A percentile compares a stretch with the other conserved stretches of the same genome.
phyloP scores from a whole-genome alignment of 2,329 filamentous ascomycete genomes.

The Aureobasidium namibiae region DNA sequence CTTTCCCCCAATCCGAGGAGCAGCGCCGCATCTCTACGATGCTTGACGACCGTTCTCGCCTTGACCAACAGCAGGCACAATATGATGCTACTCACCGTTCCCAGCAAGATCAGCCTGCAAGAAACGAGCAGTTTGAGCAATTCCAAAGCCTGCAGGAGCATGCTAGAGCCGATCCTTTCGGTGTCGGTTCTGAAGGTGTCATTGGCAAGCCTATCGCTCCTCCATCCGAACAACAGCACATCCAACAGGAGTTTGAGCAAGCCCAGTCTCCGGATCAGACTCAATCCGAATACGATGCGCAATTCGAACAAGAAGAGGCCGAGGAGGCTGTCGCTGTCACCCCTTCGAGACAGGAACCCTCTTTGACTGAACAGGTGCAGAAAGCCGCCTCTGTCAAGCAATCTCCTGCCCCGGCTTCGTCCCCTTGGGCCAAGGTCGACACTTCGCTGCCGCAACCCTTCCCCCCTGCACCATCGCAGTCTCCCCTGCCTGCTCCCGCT shows the following conservation, averaged over 20 bases:
- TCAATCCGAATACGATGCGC: constrained; percentile 6
- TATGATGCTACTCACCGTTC: constrained; percentile 38
- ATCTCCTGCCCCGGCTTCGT: constrained; percentile 42
- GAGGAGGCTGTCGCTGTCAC: constrained; percentile 14
- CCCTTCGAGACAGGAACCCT: constrained; percentile 41
- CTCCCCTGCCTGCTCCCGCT: constrained; percentile 78
- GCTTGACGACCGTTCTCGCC: constrained; percentile 52
- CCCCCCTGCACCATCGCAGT: constrained; percentile 65
- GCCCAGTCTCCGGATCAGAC: not conserved
- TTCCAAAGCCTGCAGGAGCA: constrained; percentile 67
- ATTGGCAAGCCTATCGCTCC: constrained; percentile 24
- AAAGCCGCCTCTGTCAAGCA: constrained; percentile 59
- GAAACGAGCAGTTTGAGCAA: constrained; percentile 65
- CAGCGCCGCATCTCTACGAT: constrained; percentile 51
- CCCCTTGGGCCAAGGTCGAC: constrained; percentile 53
- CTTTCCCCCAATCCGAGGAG: constrained; percentile 35
- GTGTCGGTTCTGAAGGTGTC: constrained; percentile 25
- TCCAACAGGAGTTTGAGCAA: constrained; percentile 20
- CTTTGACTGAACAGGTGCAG: constrained; percentile 76
- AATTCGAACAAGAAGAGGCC: constrained; percentile 20
- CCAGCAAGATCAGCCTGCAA: constrained; percentile 37
- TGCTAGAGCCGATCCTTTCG: constrained; percentile 14
- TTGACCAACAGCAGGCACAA: constrained; percentile 54
- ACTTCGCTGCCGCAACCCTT: constrained; percentile 68
- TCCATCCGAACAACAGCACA: constrained; percentile 13